These are phyloP conservation scores for Corchorus capsularis DNA, from an alignment of 345 rosid genomes.

Conservation along the genomic window DNA sequence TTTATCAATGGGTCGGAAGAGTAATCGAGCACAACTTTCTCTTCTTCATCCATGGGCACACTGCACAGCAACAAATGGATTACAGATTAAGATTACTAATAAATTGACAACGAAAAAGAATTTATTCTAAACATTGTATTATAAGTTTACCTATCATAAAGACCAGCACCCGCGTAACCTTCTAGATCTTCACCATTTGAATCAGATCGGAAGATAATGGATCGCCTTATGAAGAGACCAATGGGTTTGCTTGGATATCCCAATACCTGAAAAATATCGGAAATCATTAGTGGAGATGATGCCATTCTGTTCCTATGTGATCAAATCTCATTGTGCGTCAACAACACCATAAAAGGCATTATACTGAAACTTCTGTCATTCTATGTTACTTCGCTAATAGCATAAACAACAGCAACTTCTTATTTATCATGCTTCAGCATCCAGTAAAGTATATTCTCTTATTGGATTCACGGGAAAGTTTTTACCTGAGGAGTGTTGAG, in stretches of 20 bases:
- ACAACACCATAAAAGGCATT: not conserved
- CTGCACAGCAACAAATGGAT: constrained; percentile 39
- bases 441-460: not conserved
- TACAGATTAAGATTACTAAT: not conserved
- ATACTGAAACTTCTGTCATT: not conserved
- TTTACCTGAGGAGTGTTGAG: constrained; percentile 78
- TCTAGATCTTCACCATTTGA: constrained; percentile 98
- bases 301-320: not conserved
- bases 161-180: constrained; percentile 99
- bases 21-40: constrained; percentile 74
- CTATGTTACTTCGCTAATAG: not conserved
- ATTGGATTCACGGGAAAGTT: not conserved
- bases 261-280: constrained; percentile 52
- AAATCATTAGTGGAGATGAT: constrained; percentile 21
- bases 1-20: constrained; percentile 68
- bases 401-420: constrained; percentile 1
- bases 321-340: not conserved
- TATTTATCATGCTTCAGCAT: not conserved
- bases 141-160: constrained; percentile 83
- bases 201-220: constrained; percentile 93
- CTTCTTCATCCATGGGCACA: constrained; percentile 97
- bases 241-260: constrained; percentile 98
- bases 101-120: not conserved
- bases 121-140: not conserved
- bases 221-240: constrained; percentile 90